Evolutionary conservation across 257 asterid species (phyloP).

Genomic region (Datura wrightii): DNA sequence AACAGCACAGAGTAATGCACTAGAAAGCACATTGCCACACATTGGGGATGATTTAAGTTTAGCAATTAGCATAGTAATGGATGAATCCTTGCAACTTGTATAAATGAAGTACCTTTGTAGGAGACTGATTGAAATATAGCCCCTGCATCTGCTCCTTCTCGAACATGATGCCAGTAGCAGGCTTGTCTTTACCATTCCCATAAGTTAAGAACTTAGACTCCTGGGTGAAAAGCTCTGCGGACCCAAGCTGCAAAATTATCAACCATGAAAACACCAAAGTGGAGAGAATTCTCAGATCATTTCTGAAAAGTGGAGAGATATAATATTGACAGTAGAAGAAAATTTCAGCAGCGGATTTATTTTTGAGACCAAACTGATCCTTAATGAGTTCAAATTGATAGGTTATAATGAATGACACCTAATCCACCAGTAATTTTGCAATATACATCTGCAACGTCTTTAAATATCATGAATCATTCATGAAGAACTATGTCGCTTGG

Average conservation of each 20-base stretch:
- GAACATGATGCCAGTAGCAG: slow-evolving; percentile 94
- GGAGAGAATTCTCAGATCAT: background rate
- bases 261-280: slow-evolving; percentile 32
- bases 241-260: slow-evolving; percentile 74
- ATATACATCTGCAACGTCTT: background rate
- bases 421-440: slow-evolving; percentile 4
- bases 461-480: background rate
- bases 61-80: background rate
- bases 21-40: background rate
- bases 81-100: slow-evolving; percentile 13
- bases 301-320: background rate
- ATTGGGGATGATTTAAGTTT: background rate
- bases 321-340: background rate
- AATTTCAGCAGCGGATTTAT: background rate
- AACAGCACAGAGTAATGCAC: background rate
- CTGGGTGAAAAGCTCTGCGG: slow-evolving; percentile 78
- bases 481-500: no score
- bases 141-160: slow-evolving; percentile 90
- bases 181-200: slow-evolving; percentile 84
- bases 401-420: slow-evolving; percentile 20
- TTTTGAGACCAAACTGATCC: slow-evolving; percentile 15
- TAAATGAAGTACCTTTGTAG: slow-evolving; percentile 67
- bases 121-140: slow-evolving; percentile 91
- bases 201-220: slow-evolving; percentile 73
- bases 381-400: background rate